Evolutionary conservation across 225 moss, liverwort and hornwort species (phyloP).

Genomic region (Climacium dendroides): DNA sequence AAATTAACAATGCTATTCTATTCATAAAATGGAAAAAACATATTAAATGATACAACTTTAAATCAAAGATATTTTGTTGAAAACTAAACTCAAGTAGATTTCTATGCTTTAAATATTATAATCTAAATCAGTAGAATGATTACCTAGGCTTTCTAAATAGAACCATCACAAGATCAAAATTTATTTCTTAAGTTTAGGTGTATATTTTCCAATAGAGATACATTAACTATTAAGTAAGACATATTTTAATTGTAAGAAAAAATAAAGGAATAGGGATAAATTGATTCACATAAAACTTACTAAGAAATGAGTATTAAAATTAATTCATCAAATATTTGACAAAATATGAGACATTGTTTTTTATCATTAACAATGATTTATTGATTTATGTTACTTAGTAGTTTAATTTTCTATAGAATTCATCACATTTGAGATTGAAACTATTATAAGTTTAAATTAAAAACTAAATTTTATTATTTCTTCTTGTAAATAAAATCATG

Average conservation of each 20-base stretch:
- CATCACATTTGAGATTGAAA: neutral
- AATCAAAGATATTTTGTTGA: neutral
- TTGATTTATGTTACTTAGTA: too few relatives aligned
- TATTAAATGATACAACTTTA: neutral
- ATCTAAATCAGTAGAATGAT: too few relatives aligned
- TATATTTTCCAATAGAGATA: neutral
- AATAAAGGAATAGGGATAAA: neutral
- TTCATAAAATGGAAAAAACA: neutral
- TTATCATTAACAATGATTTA: too few relatives aligned
- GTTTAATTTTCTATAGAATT: neutral
- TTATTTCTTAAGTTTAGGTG: neutral
- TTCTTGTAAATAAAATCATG: neutral
- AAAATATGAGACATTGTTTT: neutral
- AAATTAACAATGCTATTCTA: neutral
- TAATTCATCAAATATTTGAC: neutral
- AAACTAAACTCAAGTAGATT: neutral
- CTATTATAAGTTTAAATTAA: too few relatives aligned
- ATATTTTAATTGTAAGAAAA: neutral
- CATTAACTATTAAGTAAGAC: too few relatives aligned
- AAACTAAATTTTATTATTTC: neutral
- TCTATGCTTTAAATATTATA: too few relatives aligned
- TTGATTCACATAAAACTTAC: fast-evolving
- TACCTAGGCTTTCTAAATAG: neutral
- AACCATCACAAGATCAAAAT: neutral
- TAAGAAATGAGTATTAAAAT: too few relatives aligned